Conservation (phyloP, 371 early-diverging fungal species). For the Mycotypha africana region DNA sequence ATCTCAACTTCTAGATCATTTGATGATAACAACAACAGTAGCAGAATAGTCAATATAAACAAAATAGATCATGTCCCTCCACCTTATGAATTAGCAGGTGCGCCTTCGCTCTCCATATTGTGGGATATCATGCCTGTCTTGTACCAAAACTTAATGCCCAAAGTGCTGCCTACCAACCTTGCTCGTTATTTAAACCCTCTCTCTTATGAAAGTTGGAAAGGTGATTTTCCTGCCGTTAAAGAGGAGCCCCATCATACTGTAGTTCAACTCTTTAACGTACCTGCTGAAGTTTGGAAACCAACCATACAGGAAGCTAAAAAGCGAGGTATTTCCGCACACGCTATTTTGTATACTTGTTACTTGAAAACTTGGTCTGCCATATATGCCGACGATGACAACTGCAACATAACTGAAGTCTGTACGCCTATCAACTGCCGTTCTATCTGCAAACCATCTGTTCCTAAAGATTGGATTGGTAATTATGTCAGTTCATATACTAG, state of each 20-base stretch:
- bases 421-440: slow-evolving; percentile 36
- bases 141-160: slow-evolving; percentile 1
- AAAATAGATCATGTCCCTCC: slow-evolving; percentile 1
- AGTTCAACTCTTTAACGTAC: slow-evolving; percentile 11
- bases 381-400: slow-evolving; percentile 5
- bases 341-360: slow-evolving; percentile 19
- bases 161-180: slow-evolving; percentile 8
- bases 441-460: slow-evolving; percentile 26
- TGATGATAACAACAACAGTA: too few relatives aligned
- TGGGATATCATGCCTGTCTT: slow-evolving; percentile 14
- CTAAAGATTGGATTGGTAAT: slow-evolving; percentile 30
- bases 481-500: slow-evolving; percentile 25
- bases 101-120: slow-evolving; percentile 9
- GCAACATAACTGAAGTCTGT: slow-evolving; percentile 4
- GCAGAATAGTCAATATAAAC: too few relatives aligned
- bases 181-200: slow-evolving; percentile 7
- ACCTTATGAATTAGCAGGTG: slow-evolving; percentile 18
- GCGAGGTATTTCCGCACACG: slow-evolving; percentile 25
- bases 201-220: slow-evolving; percentile 21
- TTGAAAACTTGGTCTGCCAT: slow-evolving; percentile 23
- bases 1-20: too few relatives aligned
- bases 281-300: slow-evolving; percentile 5
- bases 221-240: slow-evolving; percentile 20
- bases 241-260: slow-evolving; percentile 19
- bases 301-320: slow-evolving; percentile 15